Evolutionary conservation across 208 protist genomes (phyloP).

Genomic region (Acanthamoeba culbertsoni): DNA sequence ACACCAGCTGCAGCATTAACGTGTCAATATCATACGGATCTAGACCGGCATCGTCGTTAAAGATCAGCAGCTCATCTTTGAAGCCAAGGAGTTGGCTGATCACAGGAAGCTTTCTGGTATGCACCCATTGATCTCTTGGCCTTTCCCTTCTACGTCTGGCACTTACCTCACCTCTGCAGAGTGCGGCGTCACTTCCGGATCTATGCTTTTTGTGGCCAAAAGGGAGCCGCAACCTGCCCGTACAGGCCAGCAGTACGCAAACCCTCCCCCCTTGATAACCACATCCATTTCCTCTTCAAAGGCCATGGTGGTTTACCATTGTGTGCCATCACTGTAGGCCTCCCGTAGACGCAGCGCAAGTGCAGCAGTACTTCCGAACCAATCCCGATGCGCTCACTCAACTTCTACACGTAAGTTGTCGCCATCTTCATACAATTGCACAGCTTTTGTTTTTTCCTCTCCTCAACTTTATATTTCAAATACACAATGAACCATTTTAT

Average conservation of each 20-base stretch:
- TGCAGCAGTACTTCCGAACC: slow-evolving; percentile 55
- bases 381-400: slow-evolving; percentile 43
- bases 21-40: neutral
- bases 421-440: too few species aligned
- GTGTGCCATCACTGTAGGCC: too few species aligned
- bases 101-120: neutral
- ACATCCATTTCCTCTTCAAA: neutral
- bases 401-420: slow-evolving; percentile 35
- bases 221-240: neutral
- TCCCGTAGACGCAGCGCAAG: neutral
- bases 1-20: neutral
- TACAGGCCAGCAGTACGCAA: neutral
- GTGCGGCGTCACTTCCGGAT: neutral
- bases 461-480: neutral
- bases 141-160: neutral
- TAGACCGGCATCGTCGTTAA: slow-evolving; percentile 13
- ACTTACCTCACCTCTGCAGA: too few species aligned
- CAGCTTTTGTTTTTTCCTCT: neutral
- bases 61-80: neutral
- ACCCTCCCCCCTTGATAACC: neutral
- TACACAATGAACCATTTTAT: neutral
- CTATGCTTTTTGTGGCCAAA: slow-evolving; percentile 12
- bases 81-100: neutral
- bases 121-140: neutral
- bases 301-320: too few species aligned